Evolutionary conservation across 2,329 filamentous ascomycete species (phyloP), one percentile per base, ranked within the genome.

Genomic region (Akanthomyces muscarius): DNA sequence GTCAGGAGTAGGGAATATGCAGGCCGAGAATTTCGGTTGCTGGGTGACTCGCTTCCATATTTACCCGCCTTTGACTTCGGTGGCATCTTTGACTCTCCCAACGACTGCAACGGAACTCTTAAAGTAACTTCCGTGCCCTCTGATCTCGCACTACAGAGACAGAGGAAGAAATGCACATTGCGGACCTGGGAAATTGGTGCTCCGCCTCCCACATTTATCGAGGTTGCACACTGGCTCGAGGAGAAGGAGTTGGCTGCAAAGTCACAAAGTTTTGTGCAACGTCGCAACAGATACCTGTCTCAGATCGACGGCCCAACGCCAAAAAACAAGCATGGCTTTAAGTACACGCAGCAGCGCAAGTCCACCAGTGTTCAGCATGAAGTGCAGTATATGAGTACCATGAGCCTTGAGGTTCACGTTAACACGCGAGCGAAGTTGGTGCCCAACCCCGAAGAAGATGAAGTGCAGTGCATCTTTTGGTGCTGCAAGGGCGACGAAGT

Each of bases 391-490:
- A 98, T 99, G 95, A 97, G 91, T 68, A 92, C 89, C 21, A 93
- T 99, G 91, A 96, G 92, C 68, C 76, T 99, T 7, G 95, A 99
- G 72, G 78, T 98, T 5, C 94, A 99, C 72, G 89, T 96, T 65
- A 97, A 96, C 69, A 95, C 90, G 4, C 84, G 94, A 62, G 91
- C 86, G 7, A 87, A 86, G 55, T 81, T 97, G 10, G 84, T 92
- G 2, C 92, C 95, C 1, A 92, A 99, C 70, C 95, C 95, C 0
- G 91, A 94, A 68, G 84, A 96, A 68, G 95, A 99, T 72, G 90
- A 94, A 69, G 85, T 99, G 3, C 85, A 89, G 66, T 92, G 90
- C 70, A 83, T 98, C 6, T 96, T 98, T 71, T 99, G 94, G 93
- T 90, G 88, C 69, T 78, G 96, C 57, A 89, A 94, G 71, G 89